These are phyloP conservation scores for Coemansia sp. DNA, from an alignment of 192 early-diverging fungal genomes.

Conservation along the genomic window DNA sequence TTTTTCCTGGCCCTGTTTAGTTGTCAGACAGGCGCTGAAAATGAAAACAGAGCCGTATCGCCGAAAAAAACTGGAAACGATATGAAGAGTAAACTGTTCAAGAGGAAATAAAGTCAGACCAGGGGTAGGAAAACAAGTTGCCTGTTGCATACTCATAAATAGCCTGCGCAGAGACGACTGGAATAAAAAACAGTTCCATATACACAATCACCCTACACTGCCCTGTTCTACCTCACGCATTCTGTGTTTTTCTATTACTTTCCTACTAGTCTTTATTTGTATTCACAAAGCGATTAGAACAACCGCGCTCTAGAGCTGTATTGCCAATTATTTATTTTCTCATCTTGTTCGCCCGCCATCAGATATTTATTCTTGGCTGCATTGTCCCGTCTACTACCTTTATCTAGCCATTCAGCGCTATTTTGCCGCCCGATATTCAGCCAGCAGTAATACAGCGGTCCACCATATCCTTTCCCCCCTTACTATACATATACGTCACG, in stretches of 20 bases:
- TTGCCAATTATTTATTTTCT: neutral
- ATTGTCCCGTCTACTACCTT: neutral
- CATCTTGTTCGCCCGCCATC: neutral
- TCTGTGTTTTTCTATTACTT: neutral
- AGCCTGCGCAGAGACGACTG: neutral
- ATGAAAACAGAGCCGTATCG: constrained; percentile 4
- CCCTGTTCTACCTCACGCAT: neutral
- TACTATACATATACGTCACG: neutral
- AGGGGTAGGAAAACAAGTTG: neutral
- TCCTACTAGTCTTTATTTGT: neutral
- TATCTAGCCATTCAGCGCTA: neutral
- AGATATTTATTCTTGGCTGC: neutral
- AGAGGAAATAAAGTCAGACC: neutral
- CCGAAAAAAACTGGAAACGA: neutral
- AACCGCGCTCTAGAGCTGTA: neutral
- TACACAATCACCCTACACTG: neutral
- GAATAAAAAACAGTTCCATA: neutral
- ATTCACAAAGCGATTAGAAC: neutral
- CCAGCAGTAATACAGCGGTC: neutral
- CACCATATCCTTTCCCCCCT: neutral
- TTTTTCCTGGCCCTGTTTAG: neutral
- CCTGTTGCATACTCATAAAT: neutral
- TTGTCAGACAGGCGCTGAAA: neutral
- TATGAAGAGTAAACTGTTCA: neutral
- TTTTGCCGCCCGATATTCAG: neutral